Conservation (phyloP, 768 basidiomycete genomes). For the Lenzites betulinus region DNA sequence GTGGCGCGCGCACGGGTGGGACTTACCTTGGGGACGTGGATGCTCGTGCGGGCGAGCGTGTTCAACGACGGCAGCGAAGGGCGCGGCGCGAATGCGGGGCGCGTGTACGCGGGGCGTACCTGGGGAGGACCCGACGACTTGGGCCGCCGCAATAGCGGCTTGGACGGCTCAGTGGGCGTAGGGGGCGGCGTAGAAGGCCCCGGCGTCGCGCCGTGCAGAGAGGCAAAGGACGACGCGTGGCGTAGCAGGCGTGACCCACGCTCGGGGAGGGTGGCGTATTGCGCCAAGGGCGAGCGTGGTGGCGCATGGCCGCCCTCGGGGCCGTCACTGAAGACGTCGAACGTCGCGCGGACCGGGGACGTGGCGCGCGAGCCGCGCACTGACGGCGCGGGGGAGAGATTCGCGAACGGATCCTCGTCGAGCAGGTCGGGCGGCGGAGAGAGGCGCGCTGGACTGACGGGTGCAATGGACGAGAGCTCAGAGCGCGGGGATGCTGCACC, state of each 20-base stretch:
- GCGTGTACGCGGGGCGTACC: conserved; percentile 42
- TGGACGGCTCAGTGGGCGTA: conserved; percentile 19
- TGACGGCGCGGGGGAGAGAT: conserved; percentile 41
- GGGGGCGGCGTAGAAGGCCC: conserved; percentile 21
- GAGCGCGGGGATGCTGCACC: conserved; percentile 16
- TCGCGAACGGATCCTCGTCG: conserved; percentile 78
- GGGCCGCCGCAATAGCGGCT: conserved; percentile 28
- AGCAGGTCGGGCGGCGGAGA: conserved; percentile 45
- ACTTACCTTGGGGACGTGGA: conserved; percentile 40
- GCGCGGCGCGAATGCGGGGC: conserved; percentile 41
- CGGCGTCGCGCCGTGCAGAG: conserved; percentile 2
- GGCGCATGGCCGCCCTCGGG: background rate
- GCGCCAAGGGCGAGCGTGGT: conserved; percentile 27
- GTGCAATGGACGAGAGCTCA: conserved; percentile 14
- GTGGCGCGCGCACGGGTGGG: background rate
- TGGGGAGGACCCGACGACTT: conserved; percentile 39
- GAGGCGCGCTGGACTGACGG: conserved; percentile 26
- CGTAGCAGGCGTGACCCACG: conserved; percentile 6
- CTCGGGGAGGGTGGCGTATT: conserved; percentile 2
- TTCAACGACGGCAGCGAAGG: conserved; percentile 47
- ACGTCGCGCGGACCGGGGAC: conserved; percentile 18
- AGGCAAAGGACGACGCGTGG: conserved; percentile 16
- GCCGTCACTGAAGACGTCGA: conserved; percentile 12
- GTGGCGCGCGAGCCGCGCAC: conserved; percentile 19
- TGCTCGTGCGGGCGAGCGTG: conserved; percentile 39